phyloP scores from a whole-genome alignment of 2,329 filamentous ascomycete species.

The Colletotrichum ledebouriae region DNA sequence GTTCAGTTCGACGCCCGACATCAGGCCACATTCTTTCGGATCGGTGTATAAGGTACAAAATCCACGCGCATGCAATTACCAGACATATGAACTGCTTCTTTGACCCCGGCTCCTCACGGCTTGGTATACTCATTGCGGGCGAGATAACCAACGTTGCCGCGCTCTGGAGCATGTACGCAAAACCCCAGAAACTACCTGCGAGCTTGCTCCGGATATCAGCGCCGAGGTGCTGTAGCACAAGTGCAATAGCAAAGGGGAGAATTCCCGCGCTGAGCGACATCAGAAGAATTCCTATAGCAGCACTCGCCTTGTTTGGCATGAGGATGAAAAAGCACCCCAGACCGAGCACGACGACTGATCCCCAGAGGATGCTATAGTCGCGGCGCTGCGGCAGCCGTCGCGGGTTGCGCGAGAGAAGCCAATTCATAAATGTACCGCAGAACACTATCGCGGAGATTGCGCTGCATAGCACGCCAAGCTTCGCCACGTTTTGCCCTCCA shows the following conservation, averaged over 20 bases:
- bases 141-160: not conserved
- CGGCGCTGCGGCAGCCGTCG: not conserved
- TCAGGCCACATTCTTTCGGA: too few relatives aligned
- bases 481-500: too few relatives aligned
- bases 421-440: not conserved
- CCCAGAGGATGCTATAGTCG: not conserved
- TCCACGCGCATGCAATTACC: not conserved
- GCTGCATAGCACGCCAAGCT: too few relatives aligned
- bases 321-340: not conserved
- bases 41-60: too few relatives aligned
- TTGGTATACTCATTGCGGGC: not conserved
- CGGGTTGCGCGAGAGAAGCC: not conserved
- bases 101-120: not conserved
- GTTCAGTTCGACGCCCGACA: too few relatives aligned
- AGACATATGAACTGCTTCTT: not conserved
- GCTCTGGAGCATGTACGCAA: not conserved
- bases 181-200: not conserved
- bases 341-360: not conserved
- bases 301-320: not conserved
- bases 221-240: not conserved
- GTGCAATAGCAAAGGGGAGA: not conserved
- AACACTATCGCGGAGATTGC: not conserved
- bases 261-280: not conserved
- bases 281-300: not conserved
- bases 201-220: not conserved